These are phyloP conservation scores for Trichoderma atroviride DNA, from an alignment of 2,329 filamentous ascomycete species.

Conservation along the genomic window DNA sequence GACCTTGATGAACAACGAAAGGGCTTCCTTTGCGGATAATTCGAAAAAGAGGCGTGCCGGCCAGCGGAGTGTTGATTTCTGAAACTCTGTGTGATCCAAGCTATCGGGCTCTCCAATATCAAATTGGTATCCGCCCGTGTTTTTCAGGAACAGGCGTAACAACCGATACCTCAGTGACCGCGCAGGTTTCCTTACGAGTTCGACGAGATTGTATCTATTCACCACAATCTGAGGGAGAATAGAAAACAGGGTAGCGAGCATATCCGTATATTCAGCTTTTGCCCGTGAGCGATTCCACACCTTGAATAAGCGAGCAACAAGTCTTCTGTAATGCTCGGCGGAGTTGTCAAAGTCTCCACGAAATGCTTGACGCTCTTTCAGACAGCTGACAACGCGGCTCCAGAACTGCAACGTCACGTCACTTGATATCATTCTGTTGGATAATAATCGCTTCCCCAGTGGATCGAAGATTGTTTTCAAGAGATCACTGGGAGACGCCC, in stretches of 20 bases:
- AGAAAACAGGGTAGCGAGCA: background rate
- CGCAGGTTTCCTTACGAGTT: background rate
- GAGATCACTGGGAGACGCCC: background rate
- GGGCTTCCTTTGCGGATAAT: background rate
- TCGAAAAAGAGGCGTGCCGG: background rate
- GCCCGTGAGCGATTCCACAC: conserved; percentile 1
- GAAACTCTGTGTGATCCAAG: background rate
- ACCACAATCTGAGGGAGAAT: background rate
- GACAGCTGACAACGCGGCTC: background rate
- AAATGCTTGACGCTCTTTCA: background rate
- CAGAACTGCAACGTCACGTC: background rate
- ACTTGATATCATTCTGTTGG: background rate
- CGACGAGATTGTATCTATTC: background rate
- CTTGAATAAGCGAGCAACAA: background rate
- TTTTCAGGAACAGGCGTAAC: conserved; percentile 31
- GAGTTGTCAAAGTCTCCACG: background rate
- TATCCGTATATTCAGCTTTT: background rate
- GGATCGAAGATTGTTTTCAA: background rate
- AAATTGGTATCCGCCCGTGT: conserved; percentile 29
- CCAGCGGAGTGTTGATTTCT: background rate
- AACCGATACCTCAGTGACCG: conserved; percentile 29
- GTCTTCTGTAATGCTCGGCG: background rate
- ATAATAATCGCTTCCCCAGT: conserved; percentile 1
- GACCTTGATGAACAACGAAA: conserved; percentile 1
- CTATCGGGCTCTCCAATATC: conserved; percentile 31